Percentiles rank a stretch among this genome's conserved stretches.
These are phyloP conservation scores for Tylopilus sp. DNA, from an alignment of 768 basidiomycete genomes.

Conservation along the genomic window DNA sequence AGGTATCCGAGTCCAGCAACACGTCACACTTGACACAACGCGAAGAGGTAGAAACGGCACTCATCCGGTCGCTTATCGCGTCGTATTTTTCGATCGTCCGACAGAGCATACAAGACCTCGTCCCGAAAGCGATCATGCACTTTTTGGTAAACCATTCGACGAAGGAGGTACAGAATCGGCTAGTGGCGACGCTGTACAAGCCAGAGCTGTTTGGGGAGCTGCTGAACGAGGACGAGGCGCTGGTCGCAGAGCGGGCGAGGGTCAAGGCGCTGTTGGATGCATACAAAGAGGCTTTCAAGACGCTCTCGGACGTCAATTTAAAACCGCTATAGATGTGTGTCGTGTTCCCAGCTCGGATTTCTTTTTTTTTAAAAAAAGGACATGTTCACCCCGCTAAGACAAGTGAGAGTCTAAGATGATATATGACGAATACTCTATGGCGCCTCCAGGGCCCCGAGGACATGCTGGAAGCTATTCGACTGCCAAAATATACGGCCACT, in stretches of 20 bases:
- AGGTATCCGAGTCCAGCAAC: slow-evolving; percentile 59
- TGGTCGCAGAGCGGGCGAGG: slow-evolving; percentile 89
- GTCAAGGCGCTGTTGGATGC: slow-evolving; percentile 95
- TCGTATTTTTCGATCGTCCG: slow-evolving; percentile 96
- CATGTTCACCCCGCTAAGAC: not conserved
- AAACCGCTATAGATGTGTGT: slow-evolving; percentile 47
- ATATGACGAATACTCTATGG: not conserved
- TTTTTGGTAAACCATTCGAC: slow-evolving; percentile 95
- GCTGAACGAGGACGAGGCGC: slow-evolving; percentile 91
- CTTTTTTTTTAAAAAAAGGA: not conserved
- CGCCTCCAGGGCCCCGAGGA: not conserved
- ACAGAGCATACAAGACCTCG: slow-evolving; percentile 93
- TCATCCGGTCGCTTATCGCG: slow-evolving; percentile 92
- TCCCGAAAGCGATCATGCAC: slow-evolving; percentile 99
- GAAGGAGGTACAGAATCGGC: slow-evolving; percentile 92
- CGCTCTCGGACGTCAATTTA: slow-evolving; percentile 75
- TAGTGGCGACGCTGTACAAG: slow-evolving; percentile 94
- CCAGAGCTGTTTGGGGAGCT: slow-evolving; percentile 89
- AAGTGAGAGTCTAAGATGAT: not conserved
- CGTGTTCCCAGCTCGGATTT: not conserved
- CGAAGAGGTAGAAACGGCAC: slow-evolving; percentile 95
- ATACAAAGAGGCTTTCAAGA: slow-evolving; percentile 93
- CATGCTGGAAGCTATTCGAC: slow-evolving; percentile 1
- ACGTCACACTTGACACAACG: slow-evolving; percentile 64
- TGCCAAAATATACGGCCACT: slow-evolving; percentile 18